Base-by-base conservation (phyloP, 2,329 filamentous ascomycete genomes). In the Dothideomycetes sp. region DNA sequence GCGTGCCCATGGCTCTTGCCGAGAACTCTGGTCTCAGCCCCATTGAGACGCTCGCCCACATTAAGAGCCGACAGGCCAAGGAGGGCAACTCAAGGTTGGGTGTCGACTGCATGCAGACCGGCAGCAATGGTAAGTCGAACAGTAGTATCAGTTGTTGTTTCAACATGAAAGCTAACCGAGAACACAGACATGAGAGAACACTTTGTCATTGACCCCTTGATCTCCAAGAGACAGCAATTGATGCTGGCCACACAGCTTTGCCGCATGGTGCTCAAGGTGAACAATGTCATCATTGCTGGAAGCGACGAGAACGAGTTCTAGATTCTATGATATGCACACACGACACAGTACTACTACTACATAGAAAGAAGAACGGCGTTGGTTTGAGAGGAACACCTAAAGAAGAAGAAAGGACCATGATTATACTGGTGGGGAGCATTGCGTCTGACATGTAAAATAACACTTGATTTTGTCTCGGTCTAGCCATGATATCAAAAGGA, bases 41-140 rank as follows among this genome's bases (percentile, higher is more conserved):
- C 12, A 98, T 98, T 54, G 87, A 95, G 56, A 94, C 89, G 6
- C 74, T 98, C 43, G 89, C 91, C 24, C 82, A 84, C 58, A 79
- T 98, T 68, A 98, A 98, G 76, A 93, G 86, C 54, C 80, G 93
- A 67, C 91, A 98, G 67, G 83, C 93, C 55, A 94, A 89, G 72
- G 82, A 84, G 66, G 76, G 80, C 56, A 81, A 81, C 62, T 70
- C 78, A 34, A 78, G 79, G 52, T 72, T 96, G 47, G 91, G 91
- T 51, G 89, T 98, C 32, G 91, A 98, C 70, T 98, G 93, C 73
- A 96, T 98, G 91, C 78, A 84, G 63, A 82, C 79, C 24, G 91
- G 91, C 52, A 87, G 75, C 69, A 96, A 95, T 65, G 77, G 76
- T 80, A 65, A 63, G 72, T 45, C n/a, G 9, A 6, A 35, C 13